Base-by-base conservation (phyloP, 139 green algal species). In the Micromonas pusilla region DNA sequence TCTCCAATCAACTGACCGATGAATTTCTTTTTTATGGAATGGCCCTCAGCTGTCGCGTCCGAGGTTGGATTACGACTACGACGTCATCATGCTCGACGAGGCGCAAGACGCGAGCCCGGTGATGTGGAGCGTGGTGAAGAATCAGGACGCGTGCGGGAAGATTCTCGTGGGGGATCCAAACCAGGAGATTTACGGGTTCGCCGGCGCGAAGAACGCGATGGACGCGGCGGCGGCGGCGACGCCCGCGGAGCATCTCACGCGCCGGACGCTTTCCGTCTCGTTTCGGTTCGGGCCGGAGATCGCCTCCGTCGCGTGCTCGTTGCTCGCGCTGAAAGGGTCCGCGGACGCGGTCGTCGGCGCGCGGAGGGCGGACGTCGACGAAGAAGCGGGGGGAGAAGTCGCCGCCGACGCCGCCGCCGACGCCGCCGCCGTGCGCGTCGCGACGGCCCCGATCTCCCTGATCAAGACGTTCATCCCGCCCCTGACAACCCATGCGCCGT, bases 111-210 rank as follows among this genome's bases (percentile, higher is more conserved):
- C 39, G 2, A 5, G 31, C 34, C 70, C 70, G 3, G 70, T 65
- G 23, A 76, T 76, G 70, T 33, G 23, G 37, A 32, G 32, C 25
- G 64, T 76, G 3, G 16, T 76, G 3, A 4, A 33, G 25, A 37
- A 19, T 25, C 70, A 76, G n/a, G 36, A 76, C 4, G 39, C 31
- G 39, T 76, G 70, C 70, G 52, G 25, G 3, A 76, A 76, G 34
- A 34, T 76, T 9, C 32, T 76, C 4, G 70, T 76, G 4, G 70
- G 70, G 16, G 70, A 76, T 31, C 19, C 70, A 13, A 28, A 76
- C 32, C 70, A 76, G n/a, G 25, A 76, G n/a, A 76, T 76, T 34
- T 76, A 76, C 34, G n/a, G 25, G 25, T 76, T 76, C 52, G 64
- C 28, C 3, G 70, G 70, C 25, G 70, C 70, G 6, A 65, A 26